phyloP scores from a whole-genome alignment of 2,329 filamentous ascomycete species.

The Neofusicoccum kwambonambiense region DNA sequence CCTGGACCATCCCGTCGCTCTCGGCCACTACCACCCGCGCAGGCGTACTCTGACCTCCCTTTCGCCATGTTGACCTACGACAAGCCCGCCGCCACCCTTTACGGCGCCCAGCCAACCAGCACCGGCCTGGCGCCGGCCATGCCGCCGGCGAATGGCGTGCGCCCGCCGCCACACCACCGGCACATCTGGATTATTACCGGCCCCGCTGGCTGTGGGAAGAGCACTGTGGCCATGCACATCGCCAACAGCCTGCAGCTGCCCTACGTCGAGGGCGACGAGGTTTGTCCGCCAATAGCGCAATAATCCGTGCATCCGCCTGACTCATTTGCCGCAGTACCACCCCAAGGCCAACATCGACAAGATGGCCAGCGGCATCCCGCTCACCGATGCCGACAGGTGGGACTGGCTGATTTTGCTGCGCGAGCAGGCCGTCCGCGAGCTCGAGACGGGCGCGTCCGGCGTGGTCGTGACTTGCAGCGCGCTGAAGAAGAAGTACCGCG shows the following conservation, averaged over 20 bases:
- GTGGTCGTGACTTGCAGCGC: constrained; percentile 97
- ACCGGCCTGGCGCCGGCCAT: constrained; percentile 12
- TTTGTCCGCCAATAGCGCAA: constrained; percentile 30
- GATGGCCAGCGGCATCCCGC: constrained; percentile 78
- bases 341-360: constrained; percentile 64
- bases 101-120: constrained; percentile 16
- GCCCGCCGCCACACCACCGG: constrained; percentile 36
- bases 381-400: constrained; percentile 94
- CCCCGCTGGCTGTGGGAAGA: constrained; percentile 56
- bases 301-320: neutral
- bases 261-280: constrained; percentile 54
- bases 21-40: neutral
- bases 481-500: constrained; percentile 94
- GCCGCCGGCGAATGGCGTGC: constrained; percentile 9
- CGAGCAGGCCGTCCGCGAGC: constrained; percentile 42
- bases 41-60: neutral
- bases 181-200: constrained; percentile 55
- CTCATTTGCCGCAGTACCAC: constrained; percentile 42
- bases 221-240: constrained; percentile 49
- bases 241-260: constrained; percentile 42
- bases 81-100: constrained; percentile 9
- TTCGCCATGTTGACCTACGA: constrained; percentile 23
- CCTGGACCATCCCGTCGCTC: neutral
- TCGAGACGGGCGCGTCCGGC: constrained; percentile 44
- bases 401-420: constrained; percentile 73